Evolutionary conservation across 805 yeast genomes (phyloP).

Genomic region (Scheffersomyces stipitis): DNA sequence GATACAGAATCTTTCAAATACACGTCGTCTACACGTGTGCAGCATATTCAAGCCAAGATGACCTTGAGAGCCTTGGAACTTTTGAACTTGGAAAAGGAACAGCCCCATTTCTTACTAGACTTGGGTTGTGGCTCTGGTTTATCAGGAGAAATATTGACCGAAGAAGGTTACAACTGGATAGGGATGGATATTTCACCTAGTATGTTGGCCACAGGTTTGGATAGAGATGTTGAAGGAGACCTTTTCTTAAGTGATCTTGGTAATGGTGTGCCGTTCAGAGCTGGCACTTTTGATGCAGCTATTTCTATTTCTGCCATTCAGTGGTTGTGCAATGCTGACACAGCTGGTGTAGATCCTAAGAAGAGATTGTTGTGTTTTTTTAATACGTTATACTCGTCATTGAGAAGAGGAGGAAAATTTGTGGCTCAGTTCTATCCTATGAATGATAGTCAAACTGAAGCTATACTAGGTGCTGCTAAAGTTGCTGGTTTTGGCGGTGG

Average conservation of each 20-base stretch:
- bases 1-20: slow-evolving; percentile 88
- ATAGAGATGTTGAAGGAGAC: slow-evolving; percentile 92
- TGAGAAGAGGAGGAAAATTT: slow-evolving; percentile 93
- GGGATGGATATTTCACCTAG: slow-evolving; percentile 97
- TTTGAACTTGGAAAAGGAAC: slow-evolving; percentile 63
- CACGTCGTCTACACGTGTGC: slow-evolving; percentile 93
- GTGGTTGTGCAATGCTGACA: slow-evolving; percentile 97
- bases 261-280: slow-evolving; percentile 88
- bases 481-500: slow-evolving; percentile 97
- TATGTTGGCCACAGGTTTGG: slow-evolving; percentile 93
- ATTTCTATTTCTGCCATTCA: slow-evolving; percentile 93
- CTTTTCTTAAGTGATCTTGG: slow-evolving; percentile 91
- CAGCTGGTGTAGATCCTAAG: slow-evolving; percentile 78
- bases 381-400: slow-evolving; percentile 80
- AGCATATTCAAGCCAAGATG: slow-evolving; percentile 98
- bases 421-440: slow-evolving; percentile 96
- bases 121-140: slow-evolving; percentile 97
- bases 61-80: slow-evolving; percentile 90
- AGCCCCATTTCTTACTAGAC: slow-evolving; percentile 73
- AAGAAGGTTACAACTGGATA: slow-evolving; percentile 92
- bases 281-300: slow-evolving; percentile 96
- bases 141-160: slow-evolving; percentile 89
- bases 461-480: slow-evolving; percentile 81
- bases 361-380: slow-evolving; percentile 78
- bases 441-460: slow-evolving; percentile 80